Conservation (phyloP, 345 rosid genomes). For the Populus davidiana region DNA sequence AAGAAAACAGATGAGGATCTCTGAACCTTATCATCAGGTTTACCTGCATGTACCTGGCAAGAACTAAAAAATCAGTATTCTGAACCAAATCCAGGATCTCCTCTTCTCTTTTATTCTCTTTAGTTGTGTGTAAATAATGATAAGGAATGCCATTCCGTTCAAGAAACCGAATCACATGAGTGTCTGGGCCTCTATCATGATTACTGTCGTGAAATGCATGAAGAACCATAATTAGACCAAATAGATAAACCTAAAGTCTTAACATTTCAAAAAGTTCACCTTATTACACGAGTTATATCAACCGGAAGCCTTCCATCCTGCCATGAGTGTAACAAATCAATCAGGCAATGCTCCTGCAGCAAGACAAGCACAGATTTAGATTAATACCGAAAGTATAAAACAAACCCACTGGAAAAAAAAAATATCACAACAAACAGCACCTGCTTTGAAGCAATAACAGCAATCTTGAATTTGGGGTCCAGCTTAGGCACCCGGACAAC, state of each 20-base stretch:
- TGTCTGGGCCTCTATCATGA: conserved; percentile 80
- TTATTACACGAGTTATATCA: conserved; percentile 82
- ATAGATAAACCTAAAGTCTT: not conserved
- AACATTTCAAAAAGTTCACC: conserved; percentile 38
- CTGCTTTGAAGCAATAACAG: conserved; percentile 87
- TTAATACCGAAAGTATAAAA: not conserved
- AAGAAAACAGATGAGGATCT: conserved; percentile 5
- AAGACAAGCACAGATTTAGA: conserved; percentile 9
- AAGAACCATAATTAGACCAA: conserved; percentile 13
- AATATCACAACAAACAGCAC: conserved; percentile 21
- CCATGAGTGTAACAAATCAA: conserved; percentile 83
- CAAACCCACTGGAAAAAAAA: not conserved
- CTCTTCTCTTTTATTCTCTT: conserved; percentile 61
- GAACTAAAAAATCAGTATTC: conserved; percentile 84
- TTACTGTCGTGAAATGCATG: conserved; percentile 50
- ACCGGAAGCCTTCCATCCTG: conserved; percentile 89
- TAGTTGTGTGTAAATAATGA: conserved; percentile 56
- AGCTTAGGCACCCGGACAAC: conserved; percentile 71
- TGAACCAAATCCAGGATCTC: conserved; percentile 77
- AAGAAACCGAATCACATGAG: conserved; percentile 77
- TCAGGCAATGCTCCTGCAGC: conserved; percentile 82
- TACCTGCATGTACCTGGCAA: conserved; percentile 99
- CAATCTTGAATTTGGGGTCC: conserved; percentile 85
- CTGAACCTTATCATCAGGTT: conserved; percentile 18
- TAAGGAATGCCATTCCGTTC: conserved; percentile 87